Evolutionary conservation across 139 green algal species (phyloP).

Genomic region (Nannochloris sp.): DNA sequence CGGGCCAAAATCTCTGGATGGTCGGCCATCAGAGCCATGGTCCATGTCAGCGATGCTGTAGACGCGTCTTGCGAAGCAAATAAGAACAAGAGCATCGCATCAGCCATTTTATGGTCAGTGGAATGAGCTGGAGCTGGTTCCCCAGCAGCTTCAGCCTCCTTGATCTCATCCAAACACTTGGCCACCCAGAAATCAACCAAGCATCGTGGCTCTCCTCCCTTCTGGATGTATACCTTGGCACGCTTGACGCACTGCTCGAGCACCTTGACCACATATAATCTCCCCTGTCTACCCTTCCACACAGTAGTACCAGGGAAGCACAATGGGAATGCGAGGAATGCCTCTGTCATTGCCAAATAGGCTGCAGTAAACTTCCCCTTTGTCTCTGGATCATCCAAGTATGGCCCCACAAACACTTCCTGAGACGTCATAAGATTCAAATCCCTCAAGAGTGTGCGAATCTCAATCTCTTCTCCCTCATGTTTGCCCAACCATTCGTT

Average conservation of each 20-base stretch:
- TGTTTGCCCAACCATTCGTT: constrained; percentile 31
- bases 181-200: constrained; percentile 61
- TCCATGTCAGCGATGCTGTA: constrained; percentile 71
- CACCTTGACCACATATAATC: constrained; percentile 53
- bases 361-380: constrained; percentile 44
- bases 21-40: constrained; percentile 70
- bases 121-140: constrained; percentile 43
- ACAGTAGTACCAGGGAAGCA: constrained; percentile 72
- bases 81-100: constrained; percentile 80
- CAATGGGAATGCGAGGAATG: constrained; percentile 57
- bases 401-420: constrained; percentile 76
- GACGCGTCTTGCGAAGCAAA: constrained; percentile 81
- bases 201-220: constrained; percentile 60
- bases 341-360: constrained; percentile 70
- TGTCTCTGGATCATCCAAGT: constrained; percentile 55
- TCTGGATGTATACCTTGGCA: constrained; percentile 8
- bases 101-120: constrained; percentile 19
- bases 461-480: constrained; percentile 27
- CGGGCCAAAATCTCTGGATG: constrained; percentile 62
- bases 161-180: constrained; percentile 44
- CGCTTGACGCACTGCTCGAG: constrained; percentile 40
- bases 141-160: constrained; percentile 50
- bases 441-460: constrained; percentile 37
- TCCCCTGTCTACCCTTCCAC: constrained; percentile 56
- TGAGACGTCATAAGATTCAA: constrained; percentile 70